A percentile compares a stretch with the other conserved stretches of the same genome.
Evolutionary conservation across 78 protist species (phyloP).

Genomic region (Planoprotostelium fungivorum): DNA sequence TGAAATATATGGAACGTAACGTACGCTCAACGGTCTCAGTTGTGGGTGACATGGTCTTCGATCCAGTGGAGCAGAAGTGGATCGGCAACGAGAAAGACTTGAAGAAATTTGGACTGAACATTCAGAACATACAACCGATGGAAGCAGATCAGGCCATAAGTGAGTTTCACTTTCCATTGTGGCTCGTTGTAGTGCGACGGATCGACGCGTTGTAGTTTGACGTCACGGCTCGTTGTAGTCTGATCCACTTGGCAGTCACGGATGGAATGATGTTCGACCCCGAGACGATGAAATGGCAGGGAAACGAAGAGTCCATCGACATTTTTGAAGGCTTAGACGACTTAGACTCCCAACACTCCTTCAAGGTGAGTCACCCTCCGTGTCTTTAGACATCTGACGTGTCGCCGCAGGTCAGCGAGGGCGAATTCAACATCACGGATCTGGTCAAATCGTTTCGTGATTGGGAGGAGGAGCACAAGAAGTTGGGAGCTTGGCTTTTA

Average conservation of each 20-base stretch:
- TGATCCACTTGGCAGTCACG: background rate
- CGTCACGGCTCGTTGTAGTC: background rate
- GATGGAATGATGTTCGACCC: slow-evolving; percentile 63
- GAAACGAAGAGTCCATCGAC: slow-evolving; percentile 52
- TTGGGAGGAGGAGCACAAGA: background rate
- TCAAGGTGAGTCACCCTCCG: background rate
- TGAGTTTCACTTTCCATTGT: background rate
- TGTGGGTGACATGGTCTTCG: slow-evolving; percentile 53
- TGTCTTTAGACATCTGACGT: background rate
- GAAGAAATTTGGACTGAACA: slow-evolving; percentile 27
- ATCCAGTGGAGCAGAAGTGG: slow-evolving; percentile 38
- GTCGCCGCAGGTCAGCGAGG: background rate
- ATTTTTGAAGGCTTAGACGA: slow-evolving; percentile 51
- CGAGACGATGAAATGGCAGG: slow-evolving; percentile 51
- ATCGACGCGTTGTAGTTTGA: background rate
- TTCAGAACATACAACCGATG: slow-evolving; percentile 27
- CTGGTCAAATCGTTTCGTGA: background rate
- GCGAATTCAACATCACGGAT: background rate
- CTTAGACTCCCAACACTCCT: slow-evolving; percentile 6
- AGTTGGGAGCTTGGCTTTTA: background rate
- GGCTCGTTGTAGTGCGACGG: background rate
- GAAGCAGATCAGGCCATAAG: background rate
- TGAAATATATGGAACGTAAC: background rate
- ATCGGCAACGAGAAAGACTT: slow-evolving; percentile 43
- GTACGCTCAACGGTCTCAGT: background rate